These are phyloP conservation scores for Euphrasia arctica DNA, from an alignment of 305 asterid genomes.

Conservation along the genomic window DNA sequence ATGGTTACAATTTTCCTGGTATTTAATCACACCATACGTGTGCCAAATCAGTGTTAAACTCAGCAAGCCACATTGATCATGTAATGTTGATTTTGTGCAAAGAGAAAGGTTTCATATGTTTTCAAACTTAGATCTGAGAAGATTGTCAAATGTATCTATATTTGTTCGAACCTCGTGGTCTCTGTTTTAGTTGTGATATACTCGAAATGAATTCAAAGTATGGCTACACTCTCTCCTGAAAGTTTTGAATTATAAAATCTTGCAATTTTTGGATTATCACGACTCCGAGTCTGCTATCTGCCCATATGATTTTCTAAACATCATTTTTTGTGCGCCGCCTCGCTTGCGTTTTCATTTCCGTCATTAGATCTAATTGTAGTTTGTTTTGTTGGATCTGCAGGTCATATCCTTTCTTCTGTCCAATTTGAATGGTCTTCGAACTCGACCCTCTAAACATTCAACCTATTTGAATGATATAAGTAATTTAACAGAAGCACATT, in stretches of 20 bases:
- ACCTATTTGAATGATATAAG: background rate
- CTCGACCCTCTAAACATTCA: background rate
- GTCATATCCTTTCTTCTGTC: conserved; percentile 19
- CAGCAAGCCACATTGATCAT: too few relatives aligned
- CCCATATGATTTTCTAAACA: background rate
- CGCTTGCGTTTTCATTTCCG: background rate
- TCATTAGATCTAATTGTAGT: background rate
- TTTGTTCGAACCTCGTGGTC: background rate
- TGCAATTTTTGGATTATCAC: background rate
- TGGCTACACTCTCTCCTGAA: background rate
- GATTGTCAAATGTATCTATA: too few relatives aligned
- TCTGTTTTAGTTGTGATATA: background rate
- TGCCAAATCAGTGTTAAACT: too few relatives aligned
- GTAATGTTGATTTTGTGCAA: too few relatives aligned
- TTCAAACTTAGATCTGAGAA: too few relatives aligned
- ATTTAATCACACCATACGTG: too few relatives aligned
- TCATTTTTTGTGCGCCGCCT: background rate
- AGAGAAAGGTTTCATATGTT: too few relatives aligned
- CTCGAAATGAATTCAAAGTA: too few relatives aligned
- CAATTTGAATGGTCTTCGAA: background rate
- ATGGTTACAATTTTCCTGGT: too few relatives aligned
- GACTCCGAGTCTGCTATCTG: background rate
- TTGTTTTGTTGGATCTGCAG: conserved; percentile 14
- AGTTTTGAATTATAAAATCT: background rate
- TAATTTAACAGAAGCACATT: background rate